Percentiles rank a stretch among this genome's conserved stretches.
Evolutionary conservation across 2,329 filamentous ascomycete genomes (phyloP).

Genomic region (Fusarium sp.): DNA sequence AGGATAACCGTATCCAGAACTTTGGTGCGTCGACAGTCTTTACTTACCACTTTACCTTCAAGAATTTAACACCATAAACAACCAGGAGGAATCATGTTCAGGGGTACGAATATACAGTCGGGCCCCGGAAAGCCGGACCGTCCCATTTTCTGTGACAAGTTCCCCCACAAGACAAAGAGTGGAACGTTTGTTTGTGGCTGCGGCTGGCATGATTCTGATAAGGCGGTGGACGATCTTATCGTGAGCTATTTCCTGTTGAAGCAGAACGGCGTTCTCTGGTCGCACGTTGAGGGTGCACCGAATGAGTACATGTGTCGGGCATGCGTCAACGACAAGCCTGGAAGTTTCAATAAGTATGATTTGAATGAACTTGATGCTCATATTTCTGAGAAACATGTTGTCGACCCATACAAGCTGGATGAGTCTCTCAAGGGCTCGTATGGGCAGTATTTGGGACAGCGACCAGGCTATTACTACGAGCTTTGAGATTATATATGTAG

Average conservation of each 20-base stretch:
- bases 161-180: background rate
- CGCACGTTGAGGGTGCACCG: background rate
- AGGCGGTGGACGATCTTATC: background rate
- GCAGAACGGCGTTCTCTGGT: background rate
- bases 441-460: background rate
- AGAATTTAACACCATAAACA: fast-evolving
- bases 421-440: background rate
- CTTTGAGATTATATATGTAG: background rate
- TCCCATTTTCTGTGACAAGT: background rate
- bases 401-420: background rate
- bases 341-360: background rate
- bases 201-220: background rate
- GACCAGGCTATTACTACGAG: background rate
- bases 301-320: background rate
- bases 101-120: background rate
- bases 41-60: fast-evolving
- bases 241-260: background rate
- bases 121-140: fast-evolving
- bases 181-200: background rate
- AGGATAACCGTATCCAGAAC: background rate
- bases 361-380: background rate
- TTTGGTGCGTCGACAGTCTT: background rate
- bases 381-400: background rate
- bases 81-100: background rate
- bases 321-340: background rate